Evolutionary conservation across 805 yeast species (phyloP).

Genomic region (Candida vaughaniae): DNA sequence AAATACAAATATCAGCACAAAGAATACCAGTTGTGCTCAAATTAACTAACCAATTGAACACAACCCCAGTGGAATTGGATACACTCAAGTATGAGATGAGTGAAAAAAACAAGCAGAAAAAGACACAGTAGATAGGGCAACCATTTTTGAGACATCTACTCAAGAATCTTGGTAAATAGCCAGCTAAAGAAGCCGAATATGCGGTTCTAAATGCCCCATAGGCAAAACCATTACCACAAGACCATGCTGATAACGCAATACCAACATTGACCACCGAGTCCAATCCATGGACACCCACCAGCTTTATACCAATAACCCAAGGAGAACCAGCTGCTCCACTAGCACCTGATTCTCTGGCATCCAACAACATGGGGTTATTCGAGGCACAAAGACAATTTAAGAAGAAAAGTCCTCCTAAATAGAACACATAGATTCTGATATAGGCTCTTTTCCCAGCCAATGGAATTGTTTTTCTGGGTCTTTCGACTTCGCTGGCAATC

Average conservation of each 20-base stretch:
- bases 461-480: slow-evolving; percentile 38
- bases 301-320: slow-evolving; percentile 36
- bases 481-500: slow-evolving; percentile 41
- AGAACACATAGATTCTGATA: slow-evolving; percentile 33
- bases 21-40: slow-evolving; percentile 33
- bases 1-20: slow-evolving; percentile 28
- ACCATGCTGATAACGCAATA: slow-evolving; percentile 35
- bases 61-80: slow-evolving; percentile 24
- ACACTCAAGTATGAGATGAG: slow-evolving; percentile 32
- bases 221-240: slow-evolving; percentile 36
- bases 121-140: slow-evolving; percentile 33
- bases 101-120: slow-evolving; percentile 17
- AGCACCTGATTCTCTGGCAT: slow-evolving; percentile 20
- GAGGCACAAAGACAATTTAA: slow-evolving; percentile 35
- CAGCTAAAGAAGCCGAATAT: slow-evolving; percentile 34
- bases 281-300: slow-evolving; percentile 34
- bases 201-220: slow-evolving; percentile 35
- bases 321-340: slow-evolving; percentile 42
- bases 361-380: slow-evolving; percentile 28
- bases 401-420: slow-evolving; percentile 38
- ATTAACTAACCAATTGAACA: slow-evolving; percentile 39
- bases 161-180: slow-evolving; percentile 34
- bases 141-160: slow-evolving; percentile 32
- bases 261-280: slow-evolving; percentile 35
- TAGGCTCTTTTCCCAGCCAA: slow-evolving; percentile 35